Evolutionary conservation across 73 alveolate species (phyloP), one percentile per base, ranked within the genome.

Genomic region (Blepharisma japonicum): DNA sequence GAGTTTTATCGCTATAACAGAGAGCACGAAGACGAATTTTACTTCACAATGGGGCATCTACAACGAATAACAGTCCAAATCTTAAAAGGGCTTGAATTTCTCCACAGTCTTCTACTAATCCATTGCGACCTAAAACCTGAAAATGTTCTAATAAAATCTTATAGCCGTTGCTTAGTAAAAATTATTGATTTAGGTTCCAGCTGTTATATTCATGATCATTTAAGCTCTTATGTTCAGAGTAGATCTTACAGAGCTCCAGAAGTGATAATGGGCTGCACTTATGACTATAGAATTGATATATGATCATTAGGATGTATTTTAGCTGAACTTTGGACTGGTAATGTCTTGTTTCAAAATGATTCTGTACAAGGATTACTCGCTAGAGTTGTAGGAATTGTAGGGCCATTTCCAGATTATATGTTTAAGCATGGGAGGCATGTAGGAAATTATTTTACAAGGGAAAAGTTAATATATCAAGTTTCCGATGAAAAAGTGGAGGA

Each of bases 401-500:
- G 99, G n/a, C 98, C 99, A 27, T 81, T 97, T 32, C 99, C 99
- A 20, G 97, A 95, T 67, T 89, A 95, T 89, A 97, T 97, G 99
- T 86, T 89, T 90, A 91, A 92, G 56, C 97, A 92, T 77, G 99
- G 99, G 66, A 94, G 96, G 74, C 83, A 92, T 46, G 97, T 96
- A 80, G 79, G 89, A 71, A 95, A 96, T 80, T 97, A 87, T 88
- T 97, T 98, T 87, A 97, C 99, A 4, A 96, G 94, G 84, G 99
- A 97, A 81, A 94, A 95, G 68, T 89, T 94, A n/a, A 81, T 97
- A 38, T 97, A 91, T 83, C 80, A 92, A 86, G 99, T 95, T 77
- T 72, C 27, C 5, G 11, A 18, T n/a, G 80, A 45, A 45, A 70
- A 70, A 70, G 66, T n/a, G 71, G 80, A 39, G 9, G 80, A 70